A percentile compares a stretch with the other conserved stretches of the same genome.
These are phyloP conservation scores for Acer yangbiense DNA, from an alignment of 345 rosid genomes.

Conservation along the genomic window DNA sequence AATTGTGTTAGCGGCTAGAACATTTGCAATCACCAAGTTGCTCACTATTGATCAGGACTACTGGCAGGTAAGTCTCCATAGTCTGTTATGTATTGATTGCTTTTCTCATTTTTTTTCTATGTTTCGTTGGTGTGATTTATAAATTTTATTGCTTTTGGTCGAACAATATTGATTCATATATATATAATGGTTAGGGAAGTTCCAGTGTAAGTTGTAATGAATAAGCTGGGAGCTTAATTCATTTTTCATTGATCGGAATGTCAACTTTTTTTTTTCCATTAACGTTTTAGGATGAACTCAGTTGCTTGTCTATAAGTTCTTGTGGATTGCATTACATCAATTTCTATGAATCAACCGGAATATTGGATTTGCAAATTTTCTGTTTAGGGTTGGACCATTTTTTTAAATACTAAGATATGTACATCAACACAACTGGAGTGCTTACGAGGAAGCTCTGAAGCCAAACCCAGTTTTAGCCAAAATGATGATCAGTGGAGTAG, in stretches of 20 bases:
- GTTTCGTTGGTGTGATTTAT: no score
- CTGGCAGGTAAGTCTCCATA: no score
- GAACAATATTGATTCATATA: no score
- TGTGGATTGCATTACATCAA: neutral
- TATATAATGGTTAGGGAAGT: no score
- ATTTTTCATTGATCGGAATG: neutral
- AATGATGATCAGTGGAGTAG: slow-evolving; percentile 94
- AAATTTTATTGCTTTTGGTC: no score
- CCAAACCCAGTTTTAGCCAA: slow-evolving; percentile 84
- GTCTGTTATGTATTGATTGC: no score
- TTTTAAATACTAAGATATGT: slow-evolving; percentile 89
- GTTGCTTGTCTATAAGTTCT: neutral
- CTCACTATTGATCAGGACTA: no score
- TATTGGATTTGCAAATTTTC: neutral
- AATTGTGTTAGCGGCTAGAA: no score
- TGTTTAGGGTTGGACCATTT: slow-evolving; percentile 86
- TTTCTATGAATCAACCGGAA: neutral
- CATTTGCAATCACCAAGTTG: no score
- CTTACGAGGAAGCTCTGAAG: slow-evolving; percentile 91
- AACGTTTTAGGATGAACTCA: neutral
- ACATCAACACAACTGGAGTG: slow-evolving; percentile 93
- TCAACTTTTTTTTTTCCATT: neutral
- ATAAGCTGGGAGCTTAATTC: neutral
- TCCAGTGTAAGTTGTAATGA: neutral
- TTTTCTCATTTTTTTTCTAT: no score